Conservation (phyloP, 805 yeast genomes). For the Kodamaea laetipori region DNA sequence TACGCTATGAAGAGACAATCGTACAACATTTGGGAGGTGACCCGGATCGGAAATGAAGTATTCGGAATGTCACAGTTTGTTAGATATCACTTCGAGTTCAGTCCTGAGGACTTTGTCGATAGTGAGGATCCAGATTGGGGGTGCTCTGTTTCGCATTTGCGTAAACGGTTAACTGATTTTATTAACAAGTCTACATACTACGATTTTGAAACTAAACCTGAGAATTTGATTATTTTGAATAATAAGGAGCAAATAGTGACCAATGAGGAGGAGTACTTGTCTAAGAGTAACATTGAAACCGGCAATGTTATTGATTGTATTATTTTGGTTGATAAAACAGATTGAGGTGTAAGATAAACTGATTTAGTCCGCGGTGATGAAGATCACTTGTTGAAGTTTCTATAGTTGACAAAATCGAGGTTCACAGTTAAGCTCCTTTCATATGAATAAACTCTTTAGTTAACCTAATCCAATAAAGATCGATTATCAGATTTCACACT, state of each 20-base stretch:
- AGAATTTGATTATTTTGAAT: constrained; percentile 33
- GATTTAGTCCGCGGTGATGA: no score
- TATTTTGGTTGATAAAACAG: constrained; percentile 14
- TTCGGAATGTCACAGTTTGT: constrained; percentile 33
- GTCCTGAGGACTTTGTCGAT: constrained; percentile 74
- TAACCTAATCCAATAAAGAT: constrained; percentile 22
- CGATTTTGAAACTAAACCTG: constrained; percentile 16
- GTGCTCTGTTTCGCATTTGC: constrained; percentile 62
- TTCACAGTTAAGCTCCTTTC: no score
- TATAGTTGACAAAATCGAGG: no score
- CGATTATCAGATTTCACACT: constrained; percentile 29
- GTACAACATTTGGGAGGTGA: constrained; percentile 21
- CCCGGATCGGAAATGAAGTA: constrained; percentile 18
- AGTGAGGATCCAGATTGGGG: constrained; percentile 67
- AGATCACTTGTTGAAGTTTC: no score
- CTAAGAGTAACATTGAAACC: constrained; percentile 43
- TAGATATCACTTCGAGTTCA: constrained; percentile 71
- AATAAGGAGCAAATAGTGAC: constrained; percentile 27
- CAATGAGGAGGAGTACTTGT: constrained; percentile 33
- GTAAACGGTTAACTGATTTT: constrained; percentile 56
- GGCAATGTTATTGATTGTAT: constrained; percentile 42
- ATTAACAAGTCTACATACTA: constrained; percentile 45
- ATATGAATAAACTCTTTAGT: no score
- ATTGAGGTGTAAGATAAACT: no score
- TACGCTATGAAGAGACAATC: constrained; percentile 25